These are phyloP conservation scores for Licmophora abbreviata DNA, from an alignment of 108 stramenopile genomes.

Conservation along the genomic window DNA sequence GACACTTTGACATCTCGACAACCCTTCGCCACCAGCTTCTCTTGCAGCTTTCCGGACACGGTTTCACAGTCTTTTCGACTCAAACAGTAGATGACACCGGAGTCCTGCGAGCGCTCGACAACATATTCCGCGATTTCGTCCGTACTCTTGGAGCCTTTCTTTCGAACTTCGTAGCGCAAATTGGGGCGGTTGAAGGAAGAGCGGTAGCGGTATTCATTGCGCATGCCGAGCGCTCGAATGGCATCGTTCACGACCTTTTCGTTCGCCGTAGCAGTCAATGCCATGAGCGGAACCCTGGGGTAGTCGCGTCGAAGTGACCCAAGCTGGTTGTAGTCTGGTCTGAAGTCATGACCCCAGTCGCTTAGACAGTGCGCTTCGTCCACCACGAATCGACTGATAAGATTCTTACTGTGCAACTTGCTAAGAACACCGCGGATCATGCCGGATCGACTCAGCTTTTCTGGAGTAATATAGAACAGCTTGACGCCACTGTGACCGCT, in stretches of 20 bases:
- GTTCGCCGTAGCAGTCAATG: constrained; percentile 98
- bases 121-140: constrained; percentile 78
- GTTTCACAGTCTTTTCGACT: constrained; percentile 93
- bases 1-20: constrained; percentile 59
- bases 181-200: constrained; percentile 95
- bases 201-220: constrained; percentile 51
- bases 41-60: constrained; percentile 57
- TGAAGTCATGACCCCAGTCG: constrained; percentile 67
- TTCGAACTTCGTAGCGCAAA: constrained; percentile 87
- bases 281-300: constrained; percentile 94
- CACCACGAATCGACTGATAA: constrained; percentile 93
- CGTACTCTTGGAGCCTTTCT: constrained; percentile 75
- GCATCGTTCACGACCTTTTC: constrained; percentile 89
- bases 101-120: constrained; percentile 55
- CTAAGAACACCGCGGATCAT: constrained; percentile 68
- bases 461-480: constrained; percentile 98
- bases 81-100: constrained; percentile 96
- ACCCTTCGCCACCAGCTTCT: constrained; percentile 48
- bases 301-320: constrained; percentile 74
- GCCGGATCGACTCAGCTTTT: constrained; percentile 79
- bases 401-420: constrained; percentile 39
- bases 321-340: constrained; percentile 89
- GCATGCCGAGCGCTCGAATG: constrained; percentile 77
- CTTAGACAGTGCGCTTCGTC: constrained; percentile 96
- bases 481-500: constrained; percentile 81